A percentile compares a stretch with the other conserved stretches of the same genome.
Evolutionary conservation across 2,329 filamentous ascomycete species (phyloP).

Genomic region (Penicillium capsulatum): DNA sequence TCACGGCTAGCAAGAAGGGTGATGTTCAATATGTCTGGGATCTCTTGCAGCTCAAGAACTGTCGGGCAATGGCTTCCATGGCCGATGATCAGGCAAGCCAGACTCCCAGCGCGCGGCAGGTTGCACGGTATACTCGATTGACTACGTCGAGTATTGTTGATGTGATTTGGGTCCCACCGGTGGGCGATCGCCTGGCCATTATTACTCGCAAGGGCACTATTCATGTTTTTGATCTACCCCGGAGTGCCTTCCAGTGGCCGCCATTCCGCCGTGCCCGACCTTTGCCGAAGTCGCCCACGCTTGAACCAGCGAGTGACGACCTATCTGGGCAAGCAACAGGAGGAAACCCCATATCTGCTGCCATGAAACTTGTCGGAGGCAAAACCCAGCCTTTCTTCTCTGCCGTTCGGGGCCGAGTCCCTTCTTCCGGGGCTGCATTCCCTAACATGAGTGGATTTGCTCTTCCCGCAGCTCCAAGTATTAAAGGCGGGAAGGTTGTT

Average conservation of each 20-base stretch:
- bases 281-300: conserved; percentile 32
- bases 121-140: conserved; percentile 85
- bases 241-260: conserved; percentile 81
- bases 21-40: conserved; percentile 51
- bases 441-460: conserved; percentile 43
- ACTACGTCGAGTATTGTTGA: conserved; percentile 89
- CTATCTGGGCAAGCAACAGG: conserved; percentile 41
- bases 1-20: conserved; percentile 48
- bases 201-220: conserved; percentile 94
- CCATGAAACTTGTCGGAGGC: conserved; percentile 64
- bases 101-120: conserved; percentile 62
- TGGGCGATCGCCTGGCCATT: conserved; percentile 78
- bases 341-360: conserved; percentile 58
- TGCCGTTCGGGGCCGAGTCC: conserved; percentile 56
- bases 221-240: conserved; percentile 83
- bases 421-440: conserved; percentile 45
- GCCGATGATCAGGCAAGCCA: conserved; percentile 32
- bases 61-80: conserved; percentile 37
- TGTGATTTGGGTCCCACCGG: conserved; percentile 78
- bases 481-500: conserved; percentile 46
- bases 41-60: conserved; percentile 46
- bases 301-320: conserved; percentile 47
- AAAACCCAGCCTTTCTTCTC: conserved; percentile 60
- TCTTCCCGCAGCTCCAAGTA: conserved; percentile 45
- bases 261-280: conserved; percentile 55